A percentile compares a stretch with the other conserved stretches of the same genome.
Evolutionary conservation across 2,329 filamentous ascomycete species (phyloP).

Genomic region (Calonectria henricotiae): DNA sequence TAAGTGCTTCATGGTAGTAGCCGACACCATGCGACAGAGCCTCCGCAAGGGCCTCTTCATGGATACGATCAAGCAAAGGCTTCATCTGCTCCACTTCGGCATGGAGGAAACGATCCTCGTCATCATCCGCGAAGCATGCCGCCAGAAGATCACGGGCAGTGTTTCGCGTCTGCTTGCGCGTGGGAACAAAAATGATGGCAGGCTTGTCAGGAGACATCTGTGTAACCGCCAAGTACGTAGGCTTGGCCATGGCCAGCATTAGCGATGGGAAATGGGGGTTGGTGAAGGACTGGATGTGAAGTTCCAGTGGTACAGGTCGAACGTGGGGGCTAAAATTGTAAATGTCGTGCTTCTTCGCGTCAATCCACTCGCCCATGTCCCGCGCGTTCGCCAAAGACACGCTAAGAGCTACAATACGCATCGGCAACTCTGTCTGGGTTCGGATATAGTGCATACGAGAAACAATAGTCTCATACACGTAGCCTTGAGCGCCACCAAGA

Average conservation of each 20-base stretch:
- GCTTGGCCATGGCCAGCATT: slow-evolving; percentile 99
- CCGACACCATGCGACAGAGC: slow-evolving; percentile 94
- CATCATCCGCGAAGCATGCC: slow-evolving; percentile 89
- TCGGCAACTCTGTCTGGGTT: slow-evolving; percentile 85
- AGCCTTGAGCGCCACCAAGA: slow-evolving; percentile 88
- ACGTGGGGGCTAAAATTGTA: slow-evolving; percentile 98
- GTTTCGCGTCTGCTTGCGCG: slow-evolving; percentile 90
- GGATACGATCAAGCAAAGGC: slow-evolving; percentile 85
- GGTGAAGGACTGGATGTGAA: slow-evolving; percentile 95
- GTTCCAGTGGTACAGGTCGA: slow-evolving; percentile 89
- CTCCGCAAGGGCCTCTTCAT: slow-evolving; percentile 90
- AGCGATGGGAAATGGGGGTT: slow-evolving; percentile 98
- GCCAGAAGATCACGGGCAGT: slow-evolving; percentile 90
- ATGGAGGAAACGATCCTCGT: slow-evolving; percentile 95
- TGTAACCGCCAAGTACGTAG: slow-evolving; percentile 89
- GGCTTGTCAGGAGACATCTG: slow-evolving; percentile 93
- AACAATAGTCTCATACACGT: slow-evolving; percentile 96
- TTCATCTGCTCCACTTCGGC: slow-evolving; percentile 86
- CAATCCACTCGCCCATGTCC: slow-evolving; percentile 98
- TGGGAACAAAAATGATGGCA: slow-evolving; percentile 92
- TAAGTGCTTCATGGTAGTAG: slow-evolving; percentile 97
- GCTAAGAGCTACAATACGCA: slow-evolving; percentile 91
- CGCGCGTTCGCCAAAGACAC: slow-evolving; percentile 94
- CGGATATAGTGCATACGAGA: slow-evolving; percentile 98
- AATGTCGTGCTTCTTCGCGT: slow-evolving; percentile 96